Evolutionary conservation across 306 rosid genomes (phyloP).

Genomic region (Quercus bicolor): DNA sequence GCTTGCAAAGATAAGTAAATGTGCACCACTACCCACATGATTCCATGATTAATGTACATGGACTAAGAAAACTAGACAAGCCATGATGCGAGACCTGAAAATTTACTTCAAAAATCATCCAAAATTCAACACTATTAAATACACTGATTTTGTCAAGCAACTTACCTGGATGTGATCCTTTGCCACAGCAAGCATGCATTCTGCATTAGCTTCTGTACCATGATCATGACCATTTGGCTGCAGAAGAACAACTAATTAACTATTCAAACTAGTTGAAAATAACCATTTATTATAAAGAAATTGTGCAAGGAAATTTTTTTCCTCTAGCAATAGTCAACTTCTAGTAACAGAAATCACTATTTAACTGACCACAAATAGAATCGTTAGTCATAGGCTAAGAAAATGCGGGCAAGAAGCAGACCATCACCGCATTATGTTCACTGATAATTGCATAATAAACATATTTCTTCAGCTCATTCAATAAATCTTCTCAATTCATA

Average conservation of each 20-base stretch:
- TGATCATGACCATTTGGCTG: slow-evolving; percentile 91
- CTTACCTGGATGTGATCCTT: slow-evolving; percentile 91
- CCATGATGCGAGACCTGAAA: not conserved
- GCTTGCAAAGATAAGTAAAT: not conserved
- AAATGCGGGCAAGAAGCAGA: not conserved
- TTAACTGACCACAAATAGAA: not conserved
- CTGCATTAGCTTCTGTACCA: slow-evolving; percentile 55
- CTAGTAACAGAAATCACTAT: not conserved
- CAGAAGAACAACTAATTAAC: slow-evolving; percentile 30
- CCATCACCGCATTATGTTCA: not conserved
- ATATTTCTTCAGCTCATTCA: not conserved
- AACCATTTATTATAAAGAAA: not conserved
- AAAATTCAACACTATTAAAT: not conserved
- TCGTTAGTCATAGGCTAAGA: not conserved
- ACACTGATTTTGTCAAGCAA: slow-evolving; percentile 11
- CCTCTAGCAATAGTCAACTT: not conserved
- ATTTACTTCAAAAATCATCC: slow-evolving; percentile 5
- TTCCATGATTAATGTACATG: not conserved
- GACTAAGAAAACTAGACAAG: not conserved
- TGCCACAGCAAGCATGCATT: slow-evolving; percentile 64
- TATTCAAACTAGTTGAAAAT: not conserved
- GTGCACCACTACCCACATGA: not conserved
- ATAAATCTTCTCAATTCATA: not conserved
- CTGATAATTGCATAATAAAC: not conserved
- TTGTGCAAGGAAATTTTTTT: not conserved